Evolutionary conservation across 1,139 yeast species (phyloP), one percentile per base, ranked within the genome.

Genomic region (Sugiyamaella paludigena): DNA sequence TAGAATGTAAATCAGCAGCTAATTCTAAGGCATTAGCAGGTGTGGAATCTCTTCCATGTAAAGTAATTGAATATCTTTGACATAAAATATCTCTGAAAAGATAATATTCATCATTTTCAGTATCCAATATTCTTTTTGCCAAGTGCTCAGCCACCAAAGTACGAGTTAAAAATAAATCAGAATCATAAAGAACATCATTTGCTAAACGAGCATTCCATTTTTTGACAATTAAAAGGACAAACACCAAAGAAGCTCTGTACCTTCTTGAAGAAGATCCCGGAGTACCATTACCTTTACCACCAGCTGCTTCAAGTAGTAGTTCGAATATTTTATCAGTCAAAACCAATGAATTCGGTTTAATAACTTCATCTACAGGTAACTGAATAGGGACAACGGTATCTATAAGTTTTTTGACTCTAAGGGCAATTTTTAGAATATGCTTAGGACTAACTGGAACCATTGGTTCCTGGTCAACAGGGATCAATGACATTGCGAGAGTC

Each of bases 1-100:
- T 84, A 9, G 87, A 80, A 60, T 88, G 96, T 78, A 83, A 80
- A 64, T 88, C 96, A 27, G 87, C 91, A 0, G 96, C 95, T 61
- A 87, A 65, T 63, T 88, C 96, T 58, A 88, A 71, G 0, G 89
- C 95, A 65, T 80, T 84, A 13, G 75, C 70, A 0, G 95, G 91
- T 6, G 66, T 71, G 1, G 81, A 67, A 58, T 84, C 91, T 29
- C 67, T 74, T 45, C 82, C 87, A 59, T 82, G 79, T 44, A 84
- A 71, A 55, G 78, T 79, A 55, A 87, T 81, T 28, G 79, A 71
- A 68, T 83, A 88, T 32, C 95, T 73, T 59, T 84, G 89, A 63
- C 95, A 84, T 39, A 88, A 73, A 81, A 88, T 77, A 39, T 85
- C 84, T 59, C 85, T 75, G 61, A 87, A 86, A 58, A 87, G 70